A percentile compares a stretch with the other conserved stretches of the same genome.
Conservation (phyloP, 768 basidiomycete species). For the Hydnomerulius pinastri region DNA sequence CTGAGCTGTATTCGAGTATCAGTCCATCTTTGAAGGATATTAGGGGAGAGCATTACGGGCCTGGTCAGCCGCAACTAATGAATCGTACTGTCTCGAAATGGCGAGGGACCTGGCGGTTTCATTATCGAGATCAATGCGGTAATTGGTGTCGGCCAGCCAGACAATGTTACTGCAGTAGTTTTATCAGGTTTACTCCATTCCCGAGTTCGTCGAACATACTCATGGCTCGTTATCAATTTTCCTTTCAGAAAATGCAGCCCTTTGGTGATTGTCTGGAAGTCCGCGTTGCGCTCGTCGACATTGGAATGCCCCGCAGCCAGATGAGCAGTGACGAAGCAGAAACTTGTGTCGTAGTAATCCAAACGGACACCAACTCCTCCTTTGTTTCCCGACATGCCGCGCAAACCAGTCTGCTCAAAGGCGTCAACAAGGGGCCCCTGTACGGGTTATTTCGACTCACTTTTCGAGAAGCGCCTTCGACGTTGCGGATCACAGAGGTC, state of each 20-base stretch:
- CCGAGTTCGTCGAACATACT: slow-evolving; percentile 53
- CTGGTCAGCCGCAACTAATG: slow-evolving; percentile 83
- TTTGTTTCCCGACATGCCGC: slow-evolving; percentile 97
- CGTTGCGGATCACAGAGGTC: slow-evolving; percentile 80
- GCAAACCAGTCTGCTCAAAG: slow-evolving; percentile 66
- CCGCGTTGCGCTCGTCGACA: slow-evolving; percentile 86
- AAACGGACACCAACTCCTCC: slow-evolving; percentile 94
- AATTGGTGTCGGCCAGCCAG: slow-evolving; percentile 96
- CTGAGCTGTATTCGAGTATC: slow-evolving; percentile 53
- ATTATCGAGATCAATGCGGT: slow-evolving; percentile 88
- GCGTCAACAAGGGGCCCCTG: neutral
- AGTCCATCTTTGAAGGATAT: neutral
- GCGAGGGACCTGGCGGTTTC: slow-evolving; percentile 73
- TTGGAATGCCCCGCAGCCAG: slow-evolving; percentile 95
- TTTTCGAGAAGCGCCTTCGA: slow-evolving; percentile 91
- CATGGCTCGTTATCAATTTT: slow-evolving; percentile 85
- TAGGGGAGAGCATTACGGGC: slow-evolving; percentile 40
- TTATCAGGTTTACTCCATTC: slow-evolving; percentile 5
- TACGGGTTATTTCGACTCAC: slow-evolving; percentile 38
- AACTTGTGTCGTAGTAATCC: slow-evolving; percentile 86
- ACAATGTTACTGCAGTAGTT: slow-evolving; percentile 73
- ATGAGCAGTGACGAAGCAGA: slow-evolving; percentile 96
- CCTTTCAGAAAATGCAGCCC: slow-evolving; percentile 89
- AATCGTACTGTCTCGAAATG: slow-evolving; percentile 64
- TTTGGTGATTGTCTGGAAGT: slow-evolving; percentile 84